Evolutionary conservation across 495 filamentous ascomycete species (phyloP).

Genomic region (Durotheca rogersii): DNA sequence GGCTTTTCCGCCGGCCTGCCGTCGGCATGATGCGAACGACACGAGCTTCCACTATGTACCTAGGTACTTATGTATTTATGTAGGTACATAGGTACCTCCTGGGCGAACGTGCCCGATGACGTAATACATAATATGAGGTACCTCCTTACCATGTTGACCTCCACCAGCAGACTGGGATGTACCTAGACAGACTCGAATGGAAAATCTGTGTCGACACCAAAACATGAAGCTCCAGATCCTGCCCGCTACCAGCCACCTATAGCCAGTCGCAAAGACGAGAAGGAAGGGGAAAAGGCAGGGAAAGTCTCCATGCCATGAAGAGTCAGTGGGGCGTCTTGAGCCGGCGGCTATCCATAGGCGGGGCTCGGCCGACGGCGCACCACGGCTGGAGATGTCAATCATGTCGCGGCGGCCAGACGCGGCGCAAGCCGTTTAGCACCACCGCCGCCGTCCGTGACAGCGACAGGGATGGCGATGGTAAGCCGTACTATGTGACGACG

Average conservation of each 20-base stretch:
- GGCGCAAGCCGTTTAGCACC: conserved; percentile 25
- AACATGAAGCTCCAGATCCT: background rate
- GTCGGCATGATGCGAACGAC: no score
- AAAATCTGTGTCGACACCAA: conserved; percentile 9
- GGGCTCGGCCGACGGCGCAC: conserved; percentile 6
- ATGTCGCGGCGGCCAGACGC: conserved; percentile 17
- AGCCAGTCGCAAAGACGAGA: background rate
- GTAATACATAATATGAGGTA: no score
- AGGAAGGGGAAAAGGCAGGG: no score
- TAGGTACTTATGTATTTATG: no score
- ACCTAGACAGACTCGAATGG: background rate
- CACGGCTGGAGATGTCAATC: conserved; percentile 33
- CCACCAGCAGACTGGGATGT: no score
- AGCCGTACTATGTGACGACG: conserved; percentile 94
- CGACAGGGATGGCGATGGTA: conserved; percentile 41
- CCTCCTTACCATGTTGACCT: no score
- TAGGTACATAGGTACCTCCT: no score
- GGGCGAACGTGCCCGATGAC: no score
- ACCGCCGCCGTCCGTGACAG: conserved; percentile 10
- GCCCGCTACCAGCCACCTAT: background rate
- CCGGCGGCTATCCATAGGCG: conserved; percentile 17
- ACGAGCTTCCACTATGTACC: no score
- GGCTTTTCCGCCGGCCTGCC: no score
- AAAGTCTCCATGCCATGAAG: conserved; percentile 23
- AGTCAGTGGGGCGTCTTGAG: conserved; percentile 11